phyloP scores from a whole-genome alignment of 768 basidiomycete genomes.

The Cantharellus cinnabarinus region DNA sequence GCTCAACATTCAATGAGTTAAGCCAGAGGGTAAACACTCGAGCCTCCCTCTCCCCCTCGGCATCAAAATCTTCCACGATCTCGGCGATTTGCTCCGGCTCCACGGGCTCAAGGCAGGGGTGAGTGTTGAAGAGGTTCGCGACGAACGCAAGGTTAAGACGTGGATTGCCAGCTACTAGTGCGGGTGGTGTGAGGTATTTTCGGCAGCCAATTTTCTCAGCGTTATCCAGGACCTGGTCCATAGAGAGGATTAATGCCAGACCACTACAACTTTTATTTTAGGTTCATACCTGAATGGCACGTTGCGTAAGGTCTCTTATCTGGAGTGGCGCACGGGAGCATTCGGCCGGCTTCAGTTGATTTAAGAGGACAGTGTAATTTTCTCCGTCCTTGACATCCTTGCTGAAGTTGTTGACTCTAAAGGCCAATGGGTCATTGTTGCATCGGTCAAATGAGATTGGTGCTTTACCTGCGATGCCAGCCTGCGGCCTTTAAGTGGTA shows the following conservation, averaged over 20 bases:
- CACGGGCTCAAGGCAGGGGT: conserved; percentile 83
- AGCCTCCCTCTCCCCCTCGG: conserved; percentile 95
- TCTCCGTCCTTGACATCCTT: conserved; percentile 94
- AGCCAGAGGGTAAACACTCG: conserved; percentile 97
- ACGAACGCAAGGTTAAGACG: conserved; percentile 96
- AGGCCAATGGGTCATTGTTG: neutral
- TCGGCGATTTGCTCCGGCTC: conserved; percentile 86
- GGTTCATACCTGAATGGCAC: conserved; percentile 48
- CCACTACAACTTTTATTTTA: conserved; percentile 13
- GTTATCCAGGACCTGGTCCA: conserved; percentile 51
- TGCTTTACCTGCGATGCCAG: conserved; percentile 55
- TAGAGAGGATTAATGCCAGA: conserved; percentile 8
- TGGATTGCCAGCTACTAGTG: conserved; percentile 85
- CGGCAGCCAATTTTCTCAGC: conserved; percentile 86
- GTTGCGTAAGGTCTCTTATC: conserved; percentile 56
- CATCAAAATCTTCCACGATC: conserved; percentile 89
- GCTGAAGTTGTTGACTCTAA: conserved; percentile 90
- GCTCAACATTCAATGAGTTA: conserved; percentile 92
- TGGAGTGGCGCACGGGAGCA: conserved; percentile 85
- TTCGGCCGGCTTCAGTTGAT: conserved; percentile 86
- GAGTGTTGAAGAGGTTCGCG: conserved; percentile 96
- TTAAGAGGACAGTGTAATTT: conserved; percentile 89
- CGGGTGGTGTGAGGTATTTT: conserved; percentile 83
- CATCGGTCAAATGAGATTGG: conserved; percentile 4
- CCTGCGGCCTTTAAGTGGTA: conserved; percentile 92